Base-by-base conservation (phyloP, 2,329 filamentous ascomycete species). In the Exserohilum turcica region DNA sequence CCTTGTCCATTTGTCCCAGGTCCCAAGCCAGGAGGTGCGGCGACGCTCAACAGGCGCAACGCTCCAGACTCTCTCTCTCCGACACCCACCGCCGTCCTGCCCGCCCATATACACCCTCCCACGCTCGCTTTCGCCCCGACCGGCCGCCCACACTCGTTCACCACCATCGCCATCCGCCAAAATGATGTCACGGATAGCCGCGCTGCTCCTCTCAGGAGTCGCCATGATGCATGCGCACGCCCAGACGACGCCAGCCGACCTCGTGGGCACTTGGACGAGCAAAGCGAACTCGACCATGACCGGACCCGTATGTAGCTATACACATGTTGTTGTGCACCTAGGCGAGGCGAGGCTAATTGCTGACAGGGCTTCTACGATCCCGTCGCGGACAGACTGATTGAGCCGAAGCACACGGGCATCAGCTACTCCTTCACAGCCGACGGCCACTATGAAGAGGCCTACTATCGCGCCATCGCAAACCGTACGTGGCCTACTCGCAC, bases 341-440 rank as follows among this genome's bases (percentile, higher is more conserved):
- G 13, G 15, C 15, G 5, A 8, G 28, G 18, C 33, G 12, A 16
- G 6, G 59, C 63, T 71, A 54, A 69, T 39, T 19, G 44, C 31
- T 27, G 16, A 19, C 19, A 90, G 87, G 82, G 79, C 64, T 90
- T 90, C 74, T 90, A 89, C 66, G 83, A 90, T 73, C 84, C 86
- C 3, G 76, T 84, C 45, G 81, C 84, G 50, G 88, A 90, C 64
- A 78, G 77, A 57, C 79, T 91, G 56, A 83, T 84, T 60, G 88
- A 91, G 72, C 88, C 88, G 13, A 77, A 67, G 31, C 63, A 84
- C 57, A 84, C 87, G 0, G 88, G 88, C 19, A 88, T 89, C 59
- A 89, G 87, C 13, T 91, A 89, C 76, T 90, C 88, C 9, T 91
- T 91, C 73, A 86, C 85, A 3, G 77, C 74, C 35, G 84, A 89